Evolutionary conservation across 345 rosid genomes (phyloP).

Genomic region (Eucalyptus pauciflora): DNA sequence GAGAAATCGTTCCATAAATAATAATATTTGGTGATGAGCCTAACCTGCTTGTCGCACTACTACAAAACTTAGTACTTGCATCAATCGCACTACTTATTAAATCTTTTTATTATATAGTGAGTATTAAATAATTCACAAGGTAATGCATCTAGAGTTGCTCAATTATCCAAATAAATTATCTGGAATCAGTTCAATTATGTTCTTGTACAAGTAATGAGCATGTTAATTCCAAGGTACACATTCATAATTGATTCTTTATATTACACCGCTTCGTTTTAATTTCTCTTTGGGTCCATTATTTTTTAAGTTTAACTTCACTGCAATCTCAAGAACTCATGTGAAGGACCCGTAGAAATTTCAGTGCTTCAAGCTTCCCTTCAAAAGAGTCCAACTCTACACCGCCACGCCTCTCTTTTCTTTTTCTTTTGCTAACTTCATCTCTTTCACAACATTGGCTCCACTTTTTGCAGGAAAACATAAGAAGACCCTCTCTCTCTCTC

Average conservation of each 20-base stretch:
- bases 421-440: background rate
- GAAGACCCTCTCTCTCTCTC: background rate
- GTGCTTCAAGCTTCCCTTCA: background rate
- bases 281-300: background rate
- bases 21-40: background rate
- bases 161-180: background rate
- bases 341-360: background rate
- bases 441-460: background rate
- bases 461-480: background rate
- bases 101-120: background rate
- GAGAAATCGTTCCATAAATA: background rate
- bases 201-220: background rate
- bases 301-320: background rate
- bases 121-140: background rate
- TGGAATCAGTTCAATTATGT: background rate
- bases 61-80: background rate
- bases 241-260: background rate
- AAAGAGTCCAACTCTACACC: background rate
- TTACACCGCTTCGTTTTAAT: background rate
- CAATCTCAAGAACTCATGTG: background rate
- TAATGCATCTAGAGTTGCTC: background rate
- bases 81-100: background rate
- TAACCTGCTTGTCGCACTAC: background rate
- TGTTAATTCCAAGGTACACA: background rate
- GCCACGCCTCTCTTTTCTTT: background rate